These are phyloP conservation scores for Epipyxis sp. DNA, from an alignment of 108 stramenopile species.

Conservation along the genomic window DNA sequence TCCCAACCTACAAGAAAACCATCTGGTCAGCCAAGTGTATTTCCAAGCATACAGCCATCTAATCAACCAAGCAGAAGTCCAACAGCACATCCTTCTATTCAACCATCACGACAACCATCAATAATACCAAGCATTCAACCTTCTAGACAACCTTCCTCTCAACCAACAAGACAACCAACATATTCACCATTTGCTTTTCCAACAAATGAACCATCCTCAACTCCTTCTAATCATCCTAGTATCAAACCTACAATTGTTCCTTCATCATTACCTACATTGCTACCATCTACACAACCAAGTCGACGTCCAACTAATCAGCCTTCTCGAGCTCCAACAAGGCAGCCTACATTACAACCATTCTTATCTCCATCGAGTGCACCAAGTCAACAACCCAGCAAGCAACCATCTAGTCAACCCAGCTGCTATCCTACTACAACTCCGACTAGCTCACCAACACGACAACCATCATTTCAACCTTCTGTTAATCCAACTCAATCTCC, in stretches of 20 bases:
- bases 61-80: slow-evolving; percentile 7
- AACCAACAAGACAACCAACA: not conserved
- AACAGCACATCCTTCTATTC: slow-evolving; percentile 1
- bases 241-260: not conserved
- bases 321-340: not conserved
- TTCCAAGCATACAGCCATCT: slow-evolving; percentile 6
- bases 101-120: not conserved
- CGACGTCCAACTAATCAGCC: slow-evolving; percentile 10
- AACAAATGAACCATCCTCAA: not conserved
- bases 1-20: slow-evolving; percentile 1
- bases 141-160: not conserved
- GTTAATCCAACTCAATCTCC: not conserved
- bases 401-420: no score
- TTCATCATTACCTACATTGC: not conserved
- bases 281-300: slow-evolving; percentile 11
- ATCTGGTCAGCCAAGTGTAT: slow-evolving; percentile 10
- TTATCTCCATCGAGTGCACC: slow-evolving; percentile 5
- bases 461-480: not conserved
- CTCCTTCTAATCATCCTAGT: slow-evolving; percentile 7
- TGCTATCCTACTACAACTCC: not conserved
- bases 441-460: not conserved
- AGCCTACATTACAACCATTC: slow-evolving; percentile 1
- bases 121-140: not conserved
- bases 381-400: no score
- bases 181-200: not conserved